Evolutionary conservation across 495 filamentous ascomycete species (phyloP).

Genomic region (Penicillium fimorum): DNA sequence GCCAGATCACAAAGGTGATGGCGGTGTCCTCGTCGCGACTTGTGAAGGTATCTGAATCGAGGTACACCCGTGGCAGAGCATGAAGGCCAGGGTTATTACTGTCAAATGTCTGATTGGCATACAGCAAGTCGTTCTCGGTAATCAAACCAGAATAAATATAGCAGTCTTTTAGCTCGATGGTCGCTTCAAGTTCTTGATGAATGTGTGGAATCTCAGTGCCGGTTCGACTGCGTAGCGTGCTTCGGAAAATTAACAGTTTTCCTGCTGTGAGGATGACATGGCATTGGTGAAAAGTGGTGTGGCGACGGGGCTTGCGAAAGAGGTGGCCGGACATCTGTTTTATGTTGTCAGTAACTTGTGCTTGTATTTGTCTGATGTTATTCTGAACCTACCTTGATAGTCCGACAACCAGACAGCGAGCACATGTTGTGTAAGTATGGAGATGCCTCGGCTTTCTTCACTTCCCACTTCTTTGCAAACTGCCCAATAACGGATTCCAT

Average conservation of each 20-base stretch:
- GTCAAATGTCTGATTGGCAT: conserved; percentile 69
- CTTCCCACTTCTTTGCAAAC: conserved; percentile 72
- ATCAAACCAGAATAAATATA: conserved; percentile 71
- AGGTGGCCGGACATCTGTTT: conserved; percentile 60
- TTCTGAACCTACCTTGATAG: conserved; percentile 51
- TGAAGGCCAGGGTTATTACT: conserved; percentile 63
- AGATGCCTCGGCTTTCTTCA: conserved; percentile 62
- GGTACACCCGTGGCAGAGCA: conserved; percentile 63
- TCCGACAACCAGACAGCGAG: conserved; percentile 60
- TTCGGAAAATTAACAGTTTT: conserved; percentile 63
- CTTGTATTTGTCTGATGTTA: not conserved
- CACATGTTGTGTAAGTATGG: conserved; percentile 70
- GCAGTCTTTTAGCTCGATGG: conserved; percentile 63
- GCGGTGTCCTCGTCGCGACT: conserved; percentile 68
- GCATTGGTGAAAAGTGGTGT: conserved; percentile 60
- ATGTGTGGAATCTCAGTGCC: conserved; percentile 60
- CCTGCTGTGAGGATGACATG: conserved; percentile 64
- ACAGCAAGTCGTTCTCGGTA: conserved; percentile 65
- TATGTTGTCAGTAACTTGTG: conserved; percentile 2
- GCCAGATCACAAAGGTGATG: conserved; percentile 73
- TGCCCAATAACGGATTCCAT: conserved; percentile 67
- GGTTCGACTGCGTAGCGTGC: conserved; percentile 53
- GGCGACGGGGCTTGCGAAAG: conserved; percentile 65
- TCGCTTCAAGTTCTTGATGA: conserved; percentile 59
- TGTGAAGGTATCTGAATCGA: conserved; percentile 61